A percentile compares a stretch with the other conserved stretches of the same genome.
phyloP scores from a whole-genome alignment of 2,329 filamentous ascomycete genomes.

The Tolypocladium ophioglossoides region DNA sequence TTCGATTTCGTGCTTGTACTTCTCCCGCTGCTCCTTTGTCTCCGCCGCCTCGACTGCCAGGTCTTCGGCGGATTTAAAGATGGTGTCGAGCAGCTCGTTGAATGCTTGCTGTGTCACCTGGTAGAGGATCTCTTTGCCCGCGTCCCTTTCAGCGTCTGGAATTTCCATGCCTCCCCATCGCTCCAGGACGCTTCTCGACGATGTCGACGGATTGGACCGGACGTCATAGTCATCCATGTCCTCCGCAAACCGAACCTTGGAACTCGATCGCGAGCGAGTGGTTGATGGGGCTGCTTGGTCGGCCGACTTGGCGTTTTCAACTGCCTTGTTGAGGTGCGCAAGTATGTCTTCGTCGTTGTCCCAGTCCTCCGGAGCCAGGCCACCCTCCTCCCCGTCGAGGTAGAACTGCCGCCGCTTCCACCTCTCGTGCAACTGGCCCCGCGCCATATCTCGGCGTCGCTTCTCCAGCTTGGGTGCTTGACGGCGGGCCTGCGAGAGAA shows the following conservation, averaged over 20 bases:
- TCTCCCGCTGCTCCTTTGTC: conserved; percentile 51
- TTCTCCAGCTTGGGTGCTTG: conserved; percentile 27
- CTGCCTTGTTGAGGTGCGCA: conserved; percentile 16
- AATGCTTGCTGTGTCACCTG: conserved; percentile 83
- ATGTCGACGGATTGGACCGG: conserved; percentile 61
- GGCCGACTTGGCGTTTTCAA: conserved; percentile 31
- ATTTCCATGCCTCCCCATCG: conserved; percentile 71
- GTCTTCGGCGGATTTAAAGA: conserved; percentile 77
- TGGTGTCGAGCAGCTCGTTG: conserved; percentile 78
- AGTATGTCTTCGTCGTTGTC: conserved; percentile 48
- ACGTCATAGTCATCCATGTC: conserved; percentile 59
- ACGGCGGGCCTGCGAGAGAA: conserved; percentile 23
- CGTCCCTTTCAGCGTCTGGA: conserved; percentile 69
- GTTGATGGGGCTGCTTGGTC: conserved; percentile 16
- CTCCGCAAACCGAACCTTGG: conserved; percentile 68
- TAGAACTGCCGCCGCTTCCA: conserved; percentile 75
- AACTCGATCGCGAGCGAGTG: conserved; percentile 54
- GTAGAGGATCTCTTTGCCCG: conserved; percentile 81
- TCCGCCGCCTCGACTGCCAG: conserved; percentile 56
- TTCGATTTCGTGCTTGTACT: conserved; percentile 38
- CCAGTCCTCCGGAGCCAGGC: conserved; percentile 53
- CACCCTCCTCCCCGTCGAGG: conserved; percentile 75
- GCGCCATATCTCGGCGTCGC: conserved; percentile 31
- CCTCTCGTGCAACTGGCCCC: conserved; percentile 52
- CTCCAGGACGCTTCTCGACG: conserved; percentile 61